A percentile compares a stretch with the other conserved stretches of the same genome.
Conservation (phyloP, 2,329 filamentous ascomycete genomes). For the Calcarisporium arbuscula region DNA sequence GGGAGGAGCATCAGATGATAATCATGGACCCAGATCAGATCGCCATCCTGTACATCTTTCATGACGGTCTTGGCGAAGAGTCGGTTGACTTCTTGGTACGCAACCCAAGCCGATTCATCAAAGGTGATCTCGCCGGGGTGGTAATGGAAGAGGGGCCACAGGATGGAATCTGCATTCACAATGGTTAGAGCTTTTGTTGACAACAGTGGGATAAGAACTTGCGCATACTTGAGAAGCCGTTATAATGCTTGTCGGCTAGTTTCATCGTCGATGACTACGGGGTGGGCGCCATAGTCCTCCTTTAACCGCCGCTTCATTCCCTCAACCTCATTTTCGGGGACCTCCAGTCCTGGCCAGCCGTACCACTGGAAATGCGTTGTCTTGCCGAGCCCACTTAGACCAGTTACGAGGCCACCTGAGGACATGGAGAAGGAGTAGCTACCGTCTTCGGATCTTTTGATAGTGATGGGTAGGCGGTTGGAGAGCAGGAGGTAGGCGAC, state of each 20-base stretch:
- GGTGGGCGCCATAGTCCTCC: slow-evolving; percentile 82
- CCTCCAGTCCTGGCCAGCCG: slow-evolving; percentile 90
- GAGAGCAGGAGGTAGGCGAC: slow-evolving; percentile 75
- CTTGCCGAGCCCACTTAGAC: slow-evolving; percentile 84
- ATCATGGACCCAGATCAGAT: slow-evolving; percentile 97
- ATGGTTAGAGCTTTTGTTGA: not conserved
- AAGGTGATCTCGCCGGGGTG: slow-evolving; percentile 98
- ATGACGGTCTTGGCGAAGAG: slow-evolving; percentile 85
- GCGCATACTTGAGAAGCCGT: slow-evolving; percentile 84
- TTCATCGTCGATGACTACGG: slow-evolving; percentile 92
- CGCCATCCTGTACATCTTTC: slow-evolving; percentile 83
- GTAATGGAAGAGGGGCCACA: slow-evolving; percentile 98
- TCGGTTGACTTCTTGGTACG: slow-evolving; percentile 87
- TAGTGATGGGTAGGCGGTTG: slow-evolving; percentile 92
- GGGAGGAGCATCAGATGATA: slow-evolving; percentile 98
- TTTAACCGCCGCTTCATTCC: slow-evolving; percentile 71
- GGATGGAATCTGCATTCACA: slow-evolving; percentile 67
- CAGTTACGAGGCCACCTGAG: slow-evolving; percentile 90
- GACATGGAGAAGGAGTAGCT: slow-evolving; percentile 95
- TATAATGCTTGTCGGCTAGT: slow-evolving; percentile 91
- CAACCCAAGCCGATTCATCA: slow-evolving; percentile 89
- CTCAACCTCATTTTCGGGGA: slow-evolving; percentile 75
- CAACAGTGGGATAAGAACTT: slow-evolving; percentile 1
- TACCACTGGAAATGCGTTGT: slow-evolving; percentile 97
- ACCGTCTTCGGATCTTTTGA: slow-evolving; percentile 87